Conservation (phyloP, 75 land plant genomes). For the Larix kaempferi region DNA sequence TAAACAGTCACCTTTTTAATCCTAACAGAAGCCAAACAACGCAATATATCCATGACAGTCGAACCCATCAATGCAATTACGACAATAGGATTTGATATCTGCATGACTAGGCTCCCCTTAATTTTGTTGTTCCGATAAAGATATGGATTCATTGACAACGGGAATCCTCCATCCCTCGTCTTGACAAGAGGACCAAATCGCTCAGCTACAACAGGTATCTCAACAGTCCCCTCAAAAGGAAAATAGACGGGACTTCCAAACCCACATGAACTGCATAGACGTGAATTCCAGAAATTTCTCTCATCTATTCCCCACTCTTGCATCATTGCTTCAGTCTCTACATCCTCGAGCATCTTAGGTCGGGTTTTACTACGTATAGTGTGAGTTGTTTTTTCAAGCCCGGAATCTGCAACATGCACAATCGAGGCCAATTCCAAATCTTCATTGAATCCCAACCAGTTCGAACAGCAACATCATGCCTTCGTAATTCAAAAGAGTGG, state of each 20-base stretch:
- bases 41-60: no score
- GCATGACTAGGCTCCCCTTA: no score
- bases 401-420: conserved; percentile 45
- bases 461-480: background rate
- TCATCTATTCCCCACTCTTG: conserved; percentile 87
- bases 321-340: conserved; percentile 90
- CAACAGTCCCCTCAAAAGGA: conserved; percentile 30
- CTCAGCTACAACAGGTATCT: conserved; percentile 71
- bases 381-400: conserved; percentile 49
- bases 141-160: no score
- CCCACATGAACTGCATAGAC: conserved; percentile 38
- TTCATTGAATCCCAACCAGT: conserved; percentile 18
- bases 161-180: conserved; percentile 76
- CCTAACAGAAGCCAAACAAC: no score
- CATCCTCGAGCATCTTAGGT: conserved; percentile 79
- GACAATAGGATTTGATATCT: no score
- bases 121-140: no score
- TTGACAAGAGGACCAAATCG: conserved; percentile 74
- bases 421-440: conserved; percentile 47
- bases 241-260: no score
- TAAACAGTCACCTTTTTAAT: no score
- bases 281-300: conserved; percentile 58
- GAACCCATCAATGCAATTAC: conserved; percentile 93
- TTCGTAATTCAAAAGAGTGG: background rate
- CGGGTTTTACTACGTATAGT: conserved; percentile 40